Evolutionary conservation across 2,329 filamentous ascomycete species (phyloP).

Genomic region (Hymenoscyphus repandus): DNA sequence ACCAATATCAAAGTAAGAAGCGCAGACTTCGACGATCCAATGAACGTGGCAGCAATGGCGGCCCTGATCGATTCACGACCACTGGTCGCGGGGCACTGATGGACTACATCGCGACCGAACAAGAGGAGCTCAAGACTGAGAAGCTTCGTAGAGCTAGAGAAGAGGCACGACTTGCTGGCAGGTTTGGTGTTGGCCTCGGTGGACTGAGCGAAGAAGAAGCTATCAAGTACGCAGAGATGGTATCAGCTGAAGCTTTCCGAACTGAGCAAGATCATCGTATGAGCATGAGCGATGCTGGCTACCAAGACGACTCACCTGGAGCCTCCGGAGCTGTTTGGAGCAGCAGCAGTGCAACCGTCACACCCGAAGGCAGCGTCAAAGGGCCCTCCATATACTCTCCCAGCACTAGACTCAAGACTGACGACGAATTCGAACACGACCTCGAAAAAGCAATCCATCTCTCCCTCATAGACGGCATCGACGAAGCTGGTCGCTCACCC

Average conservation of each 20-base stretch:
- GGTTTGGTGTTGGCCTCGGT: slow-evolving; percentile 78
- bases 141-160: slow-evolving; percentile 63
- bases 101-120: slow-evolving; percentile 82
- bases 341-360: slow-evolving; percentile 41
- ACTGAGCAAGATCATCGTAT: slow-evolving; percentile 51
- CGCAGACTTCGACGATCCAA: slow-evolving; percentile 65
- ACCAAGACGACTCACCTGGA: slow-evolving; percentile 42
- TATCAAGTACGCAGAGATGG: slow-evolving; percentile 58
- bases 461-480: slow-evolving; percentile 52
- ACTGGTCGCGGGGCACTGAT: slow-evolving; percentile 65
- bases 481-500: slow-evolving; percentile 42
- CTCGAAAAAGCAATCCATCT: slow-evolving; percentile 59
- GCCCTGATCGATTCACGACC: slow-evolving; percentile 51
- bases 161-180: slow-evolving; percentile 62
- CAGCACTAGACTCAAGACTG: slow-evolving; percentile 28
- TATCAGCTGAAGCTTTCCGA: slow-evolving; percentile 56
- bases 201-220: slow-evolving; percentile 63
- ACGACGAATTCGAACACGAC: slow-evolving; percentile 51
- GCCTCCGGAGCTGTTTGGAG: slow-evolving; percentile 32
- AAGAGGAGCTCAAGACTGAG: slow-evolving; percentile 72
- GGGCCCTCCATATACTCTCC: slow-evolving; percentile 30
- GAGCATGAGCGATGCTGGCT: slow-evolving; percentile 40
- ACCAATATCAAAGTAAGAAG: slow-evolving; percentile 70
- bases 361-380: slow-evolving; percentile 49
- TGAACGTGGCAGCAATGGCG: slow-evolving; percentile 53